Evolutionary conservation across 2,329 filamentous ascomycete genomes (phyloP).

Genomic region (Daldinia sp.): DNA sequence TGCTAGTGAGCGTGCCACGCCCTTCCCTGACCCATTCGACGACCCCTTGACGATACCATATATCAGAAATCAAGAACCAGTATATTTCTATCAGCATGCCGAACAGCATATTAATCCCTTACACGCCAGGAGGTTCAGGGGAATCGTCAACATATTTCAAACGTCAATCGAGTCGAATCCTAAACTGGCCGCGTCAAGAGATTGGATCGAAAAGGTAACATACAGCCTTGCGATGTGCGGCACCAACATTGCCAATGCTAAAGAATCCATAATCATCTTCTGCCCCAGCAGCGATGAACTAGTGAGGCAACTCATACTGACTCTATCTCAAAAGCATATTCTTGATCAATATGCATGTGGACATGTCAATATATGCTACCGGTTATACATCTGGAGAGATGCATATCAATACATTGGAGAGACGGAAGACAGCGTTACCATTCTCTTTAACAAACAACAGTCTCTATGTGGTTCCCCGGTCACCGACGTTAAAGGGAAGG

Average conservation of each 20-base stretch:
- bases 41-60: not conserved
- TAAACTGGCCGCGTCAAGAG: not conserved
- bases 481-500: not conserved
- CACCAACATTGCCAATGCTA: not conserved
- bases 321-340: not conserved
- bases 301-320: not conserved
- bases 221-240: slow-evolving; percentile 3
- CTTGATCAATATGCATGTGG: not conserved
- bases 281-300: not conserved
- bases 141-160: not conserved
- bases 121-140: not conserved
- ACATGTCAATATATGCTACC: not conserved
- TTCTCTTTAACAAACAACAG: not conserved
- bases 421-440: not conserved
- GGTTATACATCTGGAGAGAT: not conserved
- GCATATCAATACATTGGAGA: not conserved
- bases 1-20: not conserved
- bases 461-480: not conserved
- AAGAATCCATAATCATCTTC: not conserved
- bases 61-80: not conserved
- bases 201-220: not conserved
- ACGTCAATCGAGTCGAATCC: not conserved
- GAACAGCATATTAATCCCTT: not conserved
- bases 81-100: not conserved
- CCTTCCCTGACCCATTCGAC: not conserved